Percentiles rank a stretch among this genome's conserved stretches.
phyloP scores from a whole-genome alignment of 257 asterid genomes.

The Sherardia arvensis region DNA sequence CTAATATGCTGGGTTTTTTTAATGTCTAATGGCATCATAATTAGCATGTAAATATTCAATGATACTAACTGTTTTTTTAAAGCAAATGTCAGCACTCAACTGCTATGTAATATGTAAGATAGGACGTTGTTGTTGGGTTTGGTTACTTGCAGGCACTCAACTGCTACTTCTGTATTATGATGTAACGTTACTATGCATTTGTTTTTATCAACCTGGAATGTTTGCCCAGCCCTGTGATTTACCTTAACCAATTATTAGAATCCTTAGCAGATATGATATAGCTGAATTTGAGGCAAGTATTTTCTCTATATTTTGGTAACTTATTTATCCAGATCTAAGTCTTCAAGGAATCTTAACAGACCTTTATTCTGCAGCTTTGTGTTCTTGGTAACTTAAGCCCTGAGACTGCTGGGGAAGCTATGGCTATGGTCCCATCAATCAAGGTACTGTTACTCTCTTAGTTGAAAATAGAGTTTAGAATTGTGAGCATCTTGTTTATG shows the following conservation, averaged over 20 bases:
- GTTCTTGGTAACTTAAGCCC: slow-evolving; percentile 94
- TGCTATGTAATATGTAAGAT: background rate
- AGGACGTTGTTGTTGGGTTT: background rate
- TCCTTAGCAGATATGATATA: slow-evolving; percentile 72
- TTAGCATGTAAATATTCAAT: too few species aligned
- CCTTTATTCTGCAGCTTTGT: slow-evolving; percentile 52
- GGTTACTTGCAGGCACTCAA: background rate
- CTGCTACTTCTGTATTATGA: background rate
- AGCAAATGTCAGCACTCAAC: background rate
- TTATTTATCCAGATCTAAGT: background rate
- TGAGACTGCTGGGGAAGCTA: slow-evolving; percentile 85
- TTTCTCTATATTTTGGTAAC: background rate
- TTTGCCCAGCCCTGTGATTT: background rate
- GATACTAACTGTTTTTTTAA: background rate
- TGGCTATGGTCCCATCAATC: slow-evolving; percentile 91
- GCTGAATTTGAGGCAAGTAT: slow-evolving; percentile 79
- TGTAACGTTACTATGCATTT: background rate
- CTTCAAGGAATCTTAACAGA: background rate
- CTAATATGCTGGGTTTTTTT: background rate
- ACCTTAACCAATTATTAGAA: slow-evolving; percentile 46
- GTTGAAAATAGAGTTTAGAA: background rate
- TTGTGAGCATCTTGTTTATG: background rate
- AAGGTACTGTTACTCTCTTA: slow-evolving; percentile 40
- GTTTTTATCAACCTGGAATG: background rate
- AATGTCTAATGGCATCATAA: background rate